These are phyloP conservation scores for Sporothrix brunneoviolacea DNA, from an alignment of 2,329 filamentous ascomycete genomes.

Conservation along the genomic window DNA sequence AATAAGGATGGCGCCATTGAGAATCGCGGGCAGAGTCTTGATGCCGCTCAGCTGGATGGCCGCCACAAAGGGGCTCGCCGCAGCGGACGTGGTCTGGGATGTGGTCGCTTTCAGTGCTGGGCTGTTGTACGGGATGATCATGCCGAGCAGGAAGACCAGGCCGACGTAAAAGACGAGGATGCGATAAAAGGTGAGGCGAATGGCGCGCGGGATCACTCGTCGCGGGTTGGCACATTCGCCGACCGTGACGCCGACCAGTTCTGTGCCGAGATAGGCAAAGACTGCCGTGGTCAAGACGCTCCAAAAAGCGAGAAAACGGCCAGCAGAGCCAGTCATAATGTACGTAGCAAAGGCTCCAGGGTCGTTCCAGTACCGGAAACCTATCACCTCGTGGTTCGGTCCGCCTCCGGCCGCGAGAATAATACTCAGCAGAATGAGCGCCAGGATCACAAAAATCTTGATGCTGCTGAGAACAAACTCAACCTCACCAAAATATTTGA, in stretches of 20 bases:
- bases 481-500: no score
- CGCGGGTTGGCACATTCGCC: slow-evolving; percentile 68
- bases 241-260: slow-evolving; percentile 71
- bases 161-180: slow-evolving; percentile 55
- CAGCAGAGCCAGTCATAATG: no score
- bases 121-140: slow-evolving; percentile 57
- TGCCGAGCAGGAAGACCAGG: slow-evolving; percentile 63
- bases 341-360: no score
- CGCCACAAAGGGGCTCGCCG: slow-evolving; percentile 23
- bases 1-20: slow-evolving; percentile 72
- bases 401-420: no score
- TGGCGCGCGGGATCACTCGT: slow-evolving; percentile 64
- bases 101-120: slow-evolving; percentile 39
- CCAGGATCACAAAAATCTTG: no score
- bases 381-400: no score
- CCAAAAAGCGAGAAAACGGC: no score
- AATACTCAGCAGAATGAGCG: no score
- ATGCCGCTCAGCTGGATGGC: slow-evolving; percentile 38
- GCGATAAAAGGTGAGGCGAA: slow-evolving; percentile 68
- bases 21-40: slow-evolving; percentile 56
- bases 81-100: slow-evolving; percentile 50
- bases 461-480: no score
- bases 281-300: slow-evolving; percentile 61
- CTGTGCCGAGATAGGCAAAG: slow-evolving; percentile 67
- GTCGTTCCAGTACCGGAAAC: no score